Conservation (phyloP, 2,329 filamentous ascomycete genomes). For the Fusarium lyarnte region DNA sequence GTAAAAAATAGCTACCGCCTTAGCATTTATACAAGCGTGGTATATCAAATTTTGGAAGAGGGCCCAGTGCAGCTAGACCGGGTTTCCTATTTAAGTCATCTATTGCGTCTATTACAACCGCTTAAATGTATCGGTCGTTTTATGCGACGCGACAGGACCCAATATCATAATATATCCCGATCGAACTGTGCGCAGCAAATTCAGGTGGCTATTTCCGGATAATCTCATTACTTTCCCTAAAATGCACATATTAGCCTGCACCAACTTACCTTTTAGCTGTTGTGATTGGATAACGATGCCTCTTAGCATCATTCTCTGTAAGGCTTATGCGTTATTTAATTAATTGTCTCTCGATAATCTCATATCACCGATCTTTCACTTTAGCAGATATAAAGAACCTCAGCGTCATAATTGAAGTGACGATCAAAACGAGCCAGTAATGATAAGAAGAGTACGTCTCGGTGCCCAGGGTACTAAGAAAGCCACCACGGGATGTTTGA, state of each 20-base stretch:
- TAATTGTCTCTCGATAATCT: accelerated
- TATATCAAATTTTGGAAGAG: too few species aligned
- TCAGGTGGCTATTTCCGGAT: accelerated
- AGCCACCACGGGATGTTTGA: neutral
- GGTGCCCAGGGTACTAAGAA: neutral
- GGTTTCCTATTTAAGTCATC: too few species aligned
- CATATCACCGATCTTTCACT: neutral
- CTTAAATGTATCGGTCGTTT: too few species aligned
- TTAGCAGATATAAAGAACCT: too few species aligned
- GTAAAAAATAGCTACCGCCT: too few species aligned
- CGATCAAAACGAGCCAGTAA: accelerated
- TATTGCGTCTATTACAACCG: too few species aligned
- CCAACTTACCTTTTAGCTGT: too few species aligned
- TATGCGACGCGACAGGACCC: too few species aligned
- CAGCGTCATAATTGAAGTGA: accelerated
- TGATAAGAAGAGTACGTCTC: neutral
- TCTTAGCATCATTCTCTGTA: neutral
- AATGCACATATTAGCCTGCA: accelerated
- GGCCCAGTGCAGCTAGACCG: too few species aligned
- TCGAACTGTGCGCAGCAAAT: neutral
- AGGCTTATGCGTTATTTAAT: neutral
- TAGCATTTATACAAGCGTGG: too few species aligned
- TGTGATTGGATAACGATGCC: neutral
- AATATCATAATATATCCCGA: neutral
- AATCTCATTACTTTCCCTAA: accelerated